These are phyloP conservation scores for Aspergillus mulundensis DNA, from an alignment of 495 filamentous ascomycete genomes.

Conservation along the genomic window DNA sequence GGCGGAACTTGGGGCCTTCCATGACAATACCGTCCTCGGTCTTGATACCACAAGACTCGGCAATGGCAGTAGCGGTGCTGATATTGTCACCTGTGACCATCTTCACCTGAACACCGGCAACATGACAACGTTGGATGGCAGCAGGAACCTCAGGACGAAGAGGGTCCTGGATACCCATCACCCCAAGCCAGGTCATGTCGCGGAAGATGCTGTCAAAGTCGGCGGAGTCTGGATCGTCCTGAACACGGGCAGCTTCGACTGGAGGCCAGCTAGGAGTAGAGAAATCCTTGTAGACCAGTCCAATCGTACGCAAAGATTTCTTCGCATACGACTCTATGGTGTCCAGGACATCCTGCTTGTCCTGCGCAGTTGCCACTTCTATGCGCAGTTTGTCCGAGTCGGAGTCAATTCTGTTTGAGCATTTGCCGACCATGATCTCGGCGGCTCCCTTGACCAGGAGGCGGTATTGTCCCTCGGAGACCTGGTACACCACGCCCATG, in stretches of 20 bases:
- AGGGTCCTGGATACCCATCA: conserved; percentile 67
- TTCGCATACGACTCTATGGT: conserved; percentile 55
- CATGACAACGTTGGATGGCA: conserved; percentile 69
- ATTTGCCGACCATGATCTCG: conserved; percentile 57
- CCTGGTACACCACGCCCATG: conserved; percentile 61
- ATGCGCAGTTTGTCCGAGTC: conserved; percentile 32
- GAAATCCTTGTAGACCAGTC: conserved; percentile 60
- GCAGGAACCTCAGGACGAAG: conserved; percentile 68
- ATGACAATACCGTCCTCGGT: conserved; percentile 68
- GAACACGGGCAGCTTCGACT: conserved; percentile 31
- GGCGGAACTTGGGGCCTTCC: conserved; percentile 81
- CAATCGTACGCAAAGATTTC: conserved; percentile 60
- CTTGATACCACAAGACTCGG: conserved; percentile 77
- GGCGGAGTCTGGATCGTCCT: conserved; percentile 50
- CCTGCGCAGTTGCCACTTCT: conserved; percentile 29
- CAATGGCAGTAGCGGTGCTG: conserved; percentile 77
- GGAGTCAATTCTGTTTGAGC: conserved; percentile 34
- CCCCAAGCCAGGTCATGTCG: conserved; percentile 57
- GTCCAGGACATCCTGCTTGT: conserved; percentile 28
- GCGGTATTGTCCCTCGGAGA: conserved; percentile 52
- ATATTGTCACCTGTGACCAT: conserved; percentile 91
- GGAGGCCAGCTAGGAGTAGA: conserved; percentile 61
- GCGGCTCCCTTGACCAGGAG: conserved; percentile 68
- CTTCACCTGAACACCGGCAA: conserved; percentile 76
- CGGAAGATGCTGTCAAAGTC: conserved; percentile 54